Evolutionary conservation across 129 eudicot genomes (phyloP), one percentile per base, ranked within the genome.

Genomic region (Arctium lappa): DNA sequence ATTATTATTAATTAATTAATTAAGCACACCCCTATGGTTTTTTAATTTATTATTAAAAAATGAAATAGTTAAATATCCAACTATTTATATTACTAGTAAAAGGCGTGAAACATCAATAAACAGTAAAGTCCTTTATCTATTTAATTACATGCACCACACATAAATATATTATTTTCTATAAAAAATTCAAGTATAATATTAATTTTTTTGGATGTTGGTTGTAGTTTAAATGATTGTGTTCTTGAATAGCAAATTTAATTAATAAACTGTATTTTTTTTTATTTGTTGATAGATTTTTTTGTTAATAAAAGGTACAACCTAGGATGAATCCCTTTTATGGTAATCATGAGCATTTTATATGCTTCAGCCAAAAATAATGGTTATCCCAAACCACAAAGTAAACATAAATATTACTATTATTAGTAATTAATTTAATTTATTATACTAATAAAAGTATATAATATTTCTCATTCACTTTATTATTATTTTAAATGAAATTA

Each of bases 261-360:
- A 27, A 83, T 50, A 27, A 48, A 66, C n/a, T 46, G 33, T 76
- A 76, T 75, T 40, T 76, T 76, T 60, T 66, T 56, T 56, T 16
- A 4, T 81, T 38, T 81, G 60, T 81, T 5, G 74, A 32, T 33
- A 34, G 74, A 79, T 53, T 82, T 48, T 68, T 15, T 76, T 77
- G 44, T 69, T 77, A 79, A 34, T 76, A 69, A 44, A 83, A 83
- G 81, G 72, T 77, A 69, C 86, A 69, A 83, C 86, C 86, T 83
- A 37, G 86, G 86, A 76, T 83, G 78, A 76, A 70, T 22, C 44
- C 73, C 78, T 53, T 77, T 76, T 83, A 18, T 56, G 53, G 86
- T 56, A 83, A 83, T 70, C 65, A 83, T 70, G 69, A 22, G 77
- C 44, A 69, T 83, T 72, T 36, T 80, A 72, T 72, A 50, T 48